Percentiles rank a stretch among this genome's conserved stretches.
Evolutionary conservation across 129 eudicot genomes (phyloP).

Genomic region (Pittosporum tobira): DNA sequence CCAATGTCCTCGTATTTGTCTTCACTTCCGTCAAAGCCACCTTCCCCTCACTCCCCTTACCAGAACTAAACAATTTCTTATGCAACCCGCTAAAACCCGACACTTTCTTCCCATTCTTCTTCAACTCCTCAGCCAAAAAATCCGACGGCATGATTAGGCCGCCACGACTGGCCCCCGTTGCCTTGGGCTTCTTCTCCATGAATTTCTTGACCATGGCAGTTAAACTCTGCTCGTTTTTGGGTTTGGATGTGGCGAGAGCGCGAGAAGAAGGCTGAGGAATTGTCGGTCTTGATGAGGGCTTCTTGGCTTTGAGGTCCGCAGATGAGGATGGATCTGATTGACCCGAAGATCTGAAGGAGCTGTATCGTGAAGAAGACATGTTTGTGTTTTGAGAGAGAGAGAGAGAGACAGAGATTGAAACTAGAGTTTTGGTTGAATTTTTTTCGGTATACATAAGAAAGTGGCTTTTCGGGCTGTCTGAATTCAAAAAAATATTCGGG

Average conservation of each 20-base stretch:
- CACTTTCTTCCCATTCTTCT: constrained; percentile 33
- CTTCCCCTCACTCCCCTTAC: constrained; percentile 37
- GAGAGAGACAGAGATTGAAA: neutral
- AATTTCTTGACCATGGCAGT: constrained; percentile 65
- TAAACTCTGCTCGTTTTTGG: constrained; percentile 38
- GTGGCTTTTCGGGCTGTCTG: constrained; percentile 7
- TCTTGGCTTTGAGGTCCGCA: constrained; percentile 24
- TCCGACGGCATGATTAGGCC: constrained; percentile 38
- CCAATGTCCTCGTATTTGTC: constrained; percentile 61
- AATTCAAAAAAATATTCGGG: constrained; percentile 15
- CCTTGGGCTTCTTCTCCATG: constrained; percentile 47
- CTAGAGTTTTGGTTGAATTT: no score
- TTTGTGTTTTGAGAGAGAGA: constrained; percentile 3
- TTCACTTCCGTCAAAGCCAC: constrained; percentile 68
- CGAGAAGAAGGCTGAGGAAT: neutral
- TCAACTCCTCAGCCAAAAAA: constrained; percentile 54
- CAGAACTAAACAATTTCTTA: constrained; percentile 57
- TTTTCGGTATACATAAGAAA: no score
- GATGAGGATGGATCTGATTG: constrained; percentile 69
- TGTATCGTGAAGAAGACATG: constrained; percentile 53
- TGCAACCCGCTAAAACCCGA: constrained; percentile 41
- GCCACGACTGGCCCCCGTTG: constrained; percentile 8
- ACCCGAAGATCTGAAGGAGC: constrained; percentile 36
- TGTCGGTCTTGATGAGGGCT: constrained; percentile 6
- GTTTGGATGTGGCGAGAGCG: constrained; percentile 27